These are phyloP conservation scores for Lophiostoma macrostomum DNA, from an alignment of 495 filamentous ascomycete genomes.

Conservation along the genomic window DNA sequence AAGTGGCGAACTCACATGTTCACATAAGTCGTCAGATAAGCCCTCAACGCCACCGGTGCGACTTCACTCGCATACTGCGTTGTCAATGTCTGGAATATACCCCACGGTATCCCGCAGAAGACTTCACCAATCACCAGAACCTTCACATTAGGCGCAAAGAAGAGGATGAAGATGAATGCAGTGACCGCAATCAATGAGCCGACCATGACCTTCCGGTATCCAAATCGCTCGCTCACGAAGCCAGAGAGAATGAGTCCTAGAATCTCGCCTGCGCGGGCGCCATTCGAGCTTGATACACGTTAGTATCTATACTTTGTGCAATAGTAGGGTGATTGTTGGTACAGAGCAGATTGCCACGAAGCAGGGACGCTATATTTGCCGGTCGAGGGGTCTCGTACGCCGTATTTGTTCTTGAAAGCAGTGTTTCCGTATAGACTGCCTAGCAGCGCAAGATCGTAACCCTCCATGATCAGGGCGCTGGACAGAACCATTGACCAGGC, in stretches of 20 bases:
- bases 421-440: constrained; percentile 39
- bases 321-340: neutral
- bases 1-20: constrained; percentile 29
- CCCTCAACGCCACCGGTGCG: constrained; percentile 24
- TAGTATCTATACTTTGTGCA: neutral
- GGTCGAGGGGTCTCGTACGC: constrained; percentile 16
- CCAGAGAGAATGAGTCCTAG: constrained; percentile 38
- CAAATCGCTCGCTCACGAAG: constrained; percentile 26
- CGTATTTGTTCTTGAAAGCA: constrained; percentile 38
- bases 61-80: constrained; percentile 38
- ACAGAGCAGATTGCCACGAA: constrained; percentile 35
- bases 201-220: constrained; percentile 34
- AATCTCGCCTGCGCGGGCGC: constrained; percentile 37
- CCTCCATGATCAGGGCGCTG: constrained; percentile 58
- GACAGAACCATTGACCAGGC: constrained; percentile 59
- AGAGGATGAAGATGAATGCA: constrained; percentile 36
- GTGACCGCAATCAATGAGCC: constrained; percentile 26
- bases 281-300: constrained; percentile 30
- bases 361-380: constrained; percentile 33
- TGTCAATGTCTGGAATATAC: constrained; percentile 38
- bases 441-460: constrained; percentile 44
- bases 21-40: constrained; percentile 32
- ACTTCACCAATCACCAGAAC: constrained; percentile 33
- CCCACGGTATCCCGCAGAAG: constrained; percentile 35
- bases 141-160: constrained; percentile 35